Evolutionary conservation across 257 asterid species (phyloP).

Genomic region (Primulina tabacum): DNA sequence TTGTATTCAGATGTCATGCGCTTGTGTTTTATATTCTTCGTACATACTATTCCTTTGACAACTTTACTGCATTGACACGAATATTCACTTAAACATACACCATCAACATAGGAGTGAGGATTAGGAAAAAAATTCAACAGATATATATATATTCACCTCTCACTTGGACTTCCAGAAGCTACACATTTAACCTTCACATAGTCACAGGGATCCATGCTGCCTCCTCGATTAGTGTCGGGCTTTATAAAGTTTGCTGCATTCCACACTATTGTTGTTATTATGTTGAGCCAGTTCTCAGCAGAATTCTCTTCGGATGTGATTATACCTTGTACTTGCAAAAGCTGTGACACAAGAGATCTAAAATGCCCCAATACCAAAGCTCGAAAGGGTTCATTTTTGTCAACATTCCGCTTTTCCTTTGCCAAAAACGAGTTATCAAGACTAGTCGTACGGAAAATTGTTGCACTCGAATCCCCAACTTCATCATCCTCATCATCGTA

Average conservation of each 20-base stretch:
- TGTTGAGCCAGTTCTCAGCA: slow-evolving; percentile 67
- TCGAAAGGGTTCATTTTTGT: slow-evolving; percentile 52
- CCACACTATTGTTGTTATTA: slow-evolving; percentile 68
- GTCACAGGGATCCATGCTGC: slow-evolving; percentile 97
- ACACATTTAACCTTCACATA: slow-evolving; percentile 87
- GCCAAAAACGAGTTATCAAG: slow-evolving; percentile 34
- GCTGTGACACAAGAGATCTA: slow-evolving; percentile 84
- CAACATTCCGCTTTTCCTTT: slow-evolving; percentile 46
- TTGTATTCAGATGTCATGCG: slow-evolving; percentile 89
- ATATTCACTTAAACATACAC: not conserved
- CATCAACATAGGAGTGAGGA: not conserved
- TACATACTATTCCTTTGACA: slow-evolving; percentile 86
- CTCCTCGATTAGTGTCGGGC: slow-evolving; percentile 93
- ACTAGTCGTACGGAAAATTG: slow-evolving; percentile 37
- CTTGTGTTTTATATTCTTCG: slow-evolving; percentile 93
- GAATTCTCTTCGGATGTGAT: slow-evolving; percentile 36
- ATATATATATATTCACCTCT: slow-evolving; percentile 52
- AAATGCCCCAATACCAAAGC: slow-evolving; percentile 76
- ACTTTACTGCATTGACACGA: slow-evolving; percentile 56
- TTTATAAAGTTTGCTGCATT: slow-evolving; percentile 85
- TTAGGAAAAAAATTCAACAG: slow-evolving; percentile 3
- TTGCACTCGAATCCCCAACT: slow-evolving; percentile 45
- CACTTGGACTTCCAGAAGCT: slow-evolving; percentile 78
- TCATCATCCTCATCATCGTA: slow-evolving; percentile 86
- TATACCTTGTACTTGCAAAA: slow-evolving; percentile 69